These are phyloP conservation scores for Blastocystis sp. DNA, from an alignment of 352 stramenopile species.

Conservation along the genomic window DNA sequence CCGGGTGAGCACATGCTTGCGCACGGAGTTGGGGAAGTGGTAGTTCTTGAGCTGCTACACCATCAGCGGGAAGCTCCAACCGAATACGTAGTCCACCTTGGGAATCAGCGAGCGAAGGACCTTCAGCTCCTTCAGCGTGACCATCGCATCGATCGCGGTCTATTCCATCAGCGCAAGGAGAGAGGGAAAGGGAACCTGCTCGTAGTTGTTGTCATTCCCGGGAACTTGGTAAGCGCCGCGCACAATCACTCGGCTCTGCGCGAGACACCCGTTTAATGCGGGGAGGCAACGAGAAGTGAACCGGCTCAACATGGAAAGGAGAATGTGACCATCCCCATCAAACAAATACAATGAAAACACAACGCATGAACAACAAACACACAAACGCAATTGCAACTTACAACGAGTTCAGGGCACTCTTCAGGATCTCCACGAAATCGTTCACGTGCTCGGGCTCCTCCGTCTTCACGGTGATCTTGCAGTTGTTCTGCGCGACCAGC, in stretches of 20 bases:
- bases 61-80: background rate
- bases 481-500: conserved; percentile 67
- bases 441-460: conserved; percentile 38
- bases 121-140: conserved; percentile 28
- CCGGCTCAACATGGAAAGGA: conserved; percentile 43
- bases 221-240: conserved; percentile 26
- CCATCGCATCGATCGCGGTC: background rate
- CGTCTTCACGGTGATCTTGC: conserved; percentile 70
- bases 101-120: conserved; percentile 14
- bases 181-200: background rate
- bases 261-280: background rate
- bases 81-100: conserved; percentile 44
- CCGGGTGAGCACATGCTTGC: conserved; percentile 47
- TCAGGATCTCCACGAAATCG: conserved; percentile 68
- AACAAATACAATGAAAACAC: background rate
- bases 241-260: conserved; percentile 2
- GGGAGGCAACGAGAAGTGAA: conserved; percentile 11
- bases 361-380: background rate
- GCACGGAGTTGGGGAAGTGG: conserved; percentile 62
- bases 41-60: conserved; percentile 43
- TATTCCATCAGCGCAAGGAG: background rate
- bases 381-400: conserved; percentile 12
- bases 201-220: background rate
- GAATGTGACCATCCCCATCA: background rate
- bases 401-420: conserved; percentile 58